Base-by-base conservation (phyloP, 2,329 filamentous ascomycete species). In the Hypomyces rosellus region DNA sequence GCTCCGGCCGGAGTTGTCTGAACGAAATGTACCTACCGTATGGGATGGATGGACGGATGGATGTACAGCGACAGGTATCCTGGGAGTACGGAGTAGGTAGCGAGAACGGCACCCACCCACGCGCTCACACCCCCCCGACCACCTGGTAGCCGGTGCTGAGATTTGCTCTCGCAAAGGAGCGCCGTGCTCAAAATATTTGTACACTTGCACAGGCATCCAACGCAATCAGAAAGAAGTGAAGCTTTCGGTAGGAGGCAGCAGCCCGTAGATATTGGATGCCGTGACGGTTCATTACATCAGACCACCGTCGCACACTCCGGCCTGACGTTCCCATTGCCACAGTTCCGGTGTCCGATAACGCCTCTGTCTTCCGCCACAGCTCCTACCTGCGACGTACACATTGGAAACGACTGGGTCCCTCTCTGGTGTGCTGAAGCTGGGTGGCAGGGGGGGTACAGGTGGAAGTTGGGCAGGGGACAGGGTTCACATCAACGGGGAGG, bases 341-440 rank as follows among this genome's bases (percentile, higher is more conserved):
- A 45, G 36, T 43, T 49, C 41, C 43, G 42, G 46, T 45, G 46
- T 49, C 50, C 44, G 49, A 51, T 34, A 47, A 46, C 49, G 49
- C 49, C 38, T 43, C 49, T 46, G 15, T 49, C 25, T 37, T 22
- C 47, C 49, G 44, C 49, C 49, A 51, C 49, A 43, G 20, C 15
- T 33, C 18, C n/a, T 20, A 20, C 20, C 20, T 20, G n/a, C 20
- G 22, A 22, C 20, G 22, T 5, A n/a, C 41, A 20, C 14, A 25
- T 20, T 42, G 39, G 13, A 42, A 30, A 30, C 6, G 6, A 30
- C 25, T 11, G 25, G 25, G 25, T 7, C 25, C 6, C 25, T 8
- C 25, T 30, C 5, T 20, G 20, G 20, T 39, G 43, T 22, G 39
- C 44, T 45, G 41, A 41, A 37, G 46, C 46, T 41, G 50, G 20